Evolutionary conservation across 495 filamentous ascomycete genomes (phyloP).

Genomic region (Tetracladium marchalianum): DNA sequence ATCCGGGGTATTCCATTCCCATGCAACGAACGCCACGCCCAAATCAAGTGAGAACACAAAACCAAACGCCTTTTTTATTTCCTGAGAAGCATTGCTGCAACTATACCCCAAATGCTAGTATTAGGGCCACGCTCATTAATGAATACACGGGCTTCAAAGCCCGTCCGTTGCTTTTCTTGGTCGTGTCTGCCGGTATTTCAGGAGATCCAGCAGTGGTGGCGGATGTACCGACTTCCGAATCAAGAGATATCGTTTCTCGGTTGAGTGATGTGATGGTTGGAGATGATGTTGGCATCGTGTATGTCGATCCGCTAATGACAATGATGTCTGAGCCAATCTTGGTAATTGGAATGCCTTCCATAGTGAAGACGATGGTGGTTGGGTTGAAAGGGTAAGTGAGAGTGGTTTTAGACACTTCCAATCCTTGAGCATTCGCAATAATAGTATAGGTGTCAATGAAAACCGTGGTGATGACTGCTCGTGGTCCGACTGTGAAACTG

Average conservation of each 20-base stretch:
- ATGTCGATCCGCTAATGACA: slow-evolving; percentile 14
- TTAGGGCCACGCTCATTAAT: too few relatives aligned
- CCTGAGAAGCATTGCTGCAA: too few relatives aligned
- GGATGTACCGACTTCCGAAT: slow-evolving; percentile 14
- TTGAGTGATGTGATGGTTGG: slow-evolving; percentile 10
- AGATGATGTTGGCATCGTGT: slow-evolving; percentile 5
- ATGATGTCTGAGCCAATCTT: slow-evolving; percentile 11
- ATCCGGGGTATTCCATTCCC: too few relatives aligned
- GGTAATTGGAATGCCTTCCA: slow-evolving; percentile 14
- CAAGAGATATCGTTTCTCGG: slow-evolving; percentile 15
- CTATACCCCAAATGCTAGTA: too few relatives aligned
- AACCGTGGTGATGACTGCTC: slow-evolving; percentile 23
- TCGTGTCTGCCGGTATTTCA: too few relatives aligned
- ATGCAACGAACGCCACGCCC: too few relatives aligned
- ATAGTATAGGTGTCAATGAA: slow-evolving; percentile 16
- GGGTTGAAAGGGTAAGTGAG: slow-evolving; percentile 32
- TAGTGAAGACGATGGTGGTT: slow-evolving; percentile 18
- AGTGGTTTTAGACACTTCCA: slow-evolving; percentile 33
- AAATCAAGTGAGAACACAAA: too few relatives aligned
- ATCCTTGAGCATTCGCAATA: slow-evolving; percentile 33
- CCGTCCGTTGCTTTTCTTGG: too few relatives aligned
- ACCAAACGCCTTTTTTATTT: too few relatives aligned
- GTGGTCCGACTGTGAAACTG: slow-evolving; percentile 34
- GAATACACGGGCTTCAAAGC: too few relatives aligned
- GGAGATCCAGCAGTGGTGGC: slow-evolving; percentile 5